These are phyloP conservation scores for Fusarium beomiforme DNA, from an alignment of 2,329 filamentous ascomycete genomes.

Conservation along the genomic window DNA sequence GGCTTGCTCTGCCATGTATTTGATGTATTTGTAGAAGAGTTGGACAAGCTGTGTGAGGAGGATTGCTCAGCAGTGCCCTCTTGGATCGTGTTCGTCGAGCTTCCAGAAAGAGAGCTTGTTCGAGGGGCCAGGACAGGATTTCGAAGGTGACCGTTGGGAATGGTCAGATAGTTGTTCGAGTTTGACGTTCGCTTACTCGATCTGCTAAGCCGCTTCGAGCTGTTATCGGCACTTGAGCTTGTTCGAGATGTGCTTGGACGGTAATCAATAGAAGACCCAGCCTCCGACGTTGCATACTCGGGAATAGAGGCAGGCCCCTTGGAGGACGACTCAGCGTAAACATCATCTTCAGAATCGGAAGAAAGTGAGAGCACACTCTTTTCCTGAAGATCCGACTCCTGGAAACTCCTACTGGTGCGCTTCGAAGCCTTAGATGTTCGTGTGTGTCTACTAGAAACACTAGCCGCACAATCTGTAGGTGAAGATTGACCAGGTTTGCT, in stretches of 20 bases:
- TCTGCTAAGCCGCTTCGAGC: slow-evolving; percentile 43
- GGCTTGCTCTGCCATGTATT: slow-evolving; percentile 47
- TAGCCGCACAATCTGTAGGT: slow-evolving; percentile 56
- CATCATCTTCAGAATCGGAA: slow-evolving; percentile 65
- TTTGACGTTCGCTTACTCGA: slow-evolving; percentile 53
- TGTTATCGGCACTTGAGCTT: slow-evolving; percentile 39
- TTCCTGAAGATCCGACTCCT: slow-evolving; percentile 62
- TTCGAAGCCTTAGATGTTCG: slow-evolving; percentile 64
- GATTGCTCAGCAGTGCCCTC: slow-evolving; percentile 36
- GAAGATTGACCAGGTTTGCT: slow-evolving; percentile 45
- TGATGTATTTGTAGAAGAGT: slow-evolving; percentile 50
- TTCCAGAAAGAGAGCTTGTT: slow-evolving; percentile 41
- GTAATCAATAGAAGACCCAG: slow-evolving; percentile 34
- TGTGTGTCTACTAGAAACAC: slow-evolving; percentile 65
- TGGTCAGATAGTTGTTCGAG: slow-evolving; percentile 55
- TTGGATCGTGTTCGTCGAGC: slow-evolving; percentile 40
- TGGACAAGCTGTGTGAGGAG: slow-evolving; percentile 49
- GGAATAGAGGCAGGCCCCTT: slow-evolving; percentile 43
- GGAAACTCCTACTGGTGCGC: slow-evolving; percentile 57
- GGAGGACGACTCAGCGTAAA: slow-evolving; percentile 29
- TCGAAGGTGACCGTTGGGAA: slow-evolving; percentile 45
- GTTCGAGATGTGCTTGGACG: slow-evolving; percentile 37
- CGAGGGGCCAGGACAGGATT: slow-evolving; percentile 26
- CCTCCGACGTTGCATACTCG: slow-evolving; percentile 40
- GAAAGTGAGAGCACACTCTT: slow-evolving; percentile 67